A percentile compares a stretch with the other conserved stretches of the same genome.
phyloP scores from a whole-genome alignment of 345 rosid species.

The Excoecaria cochinchinensis region DNA sequence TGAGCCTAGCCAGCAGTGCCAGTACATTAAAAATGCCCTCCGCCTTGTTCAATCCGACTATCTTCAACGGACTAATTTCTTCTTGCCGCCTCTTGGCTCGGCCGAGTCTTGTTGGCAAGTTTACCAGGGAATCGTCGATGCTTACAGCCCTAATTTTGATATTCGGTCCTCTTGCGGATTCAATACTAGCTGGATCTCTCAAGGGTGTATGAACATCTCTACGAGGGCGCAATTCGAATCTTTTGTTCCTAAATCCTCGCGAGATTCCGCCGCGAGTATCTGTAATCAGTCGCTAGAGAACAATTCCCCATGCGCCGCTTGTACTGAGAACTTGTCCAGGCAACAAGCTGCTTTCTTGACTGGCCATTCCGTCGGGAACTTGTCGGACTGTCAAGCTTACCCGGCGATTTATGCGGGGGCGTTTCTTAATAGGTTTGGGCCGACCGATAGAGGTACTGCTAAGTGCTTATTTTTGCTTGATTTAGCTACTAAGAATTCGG shows the following conservation, averaged over 20 bases:
- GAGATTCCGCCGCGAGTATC: slow-evolving; percentile 27
- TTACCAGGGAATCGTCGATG: slow-evolving; percentile 43
- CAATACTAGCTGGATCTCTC: slow-evolving; percentile 67
- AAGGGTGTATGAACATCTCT: slow-evolving; percentile 75
- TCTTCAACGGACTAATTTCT: slow-evolving; percentile 50
- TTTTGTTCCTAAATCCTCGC: slow-evolving; percentile 32
- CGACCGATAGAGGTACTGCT: slow-evolving; percentile 59
- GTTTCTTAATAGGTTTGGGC: slow-evolving; percentile 54
- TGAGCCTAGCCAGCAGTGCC: slow-evolving; percentile 41
- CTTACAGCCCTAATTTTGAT: slow-evolving; percentile 39
- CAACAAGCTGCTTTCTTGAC: slow-evolving; percentile 38
- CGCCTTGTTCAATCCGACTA: slow-evolving; percentile 62
- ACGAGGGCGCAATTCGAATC: slow-evolving; percentile 57
- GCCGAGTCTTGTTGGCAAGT: slow-evolving; percentile 71
- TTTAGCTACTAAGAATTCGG: slow-evolving; percentile 19
- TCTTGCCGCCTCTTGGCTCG: slow-evolving; percentile 57
- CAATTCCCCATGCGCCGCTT: slow-evolving; percentile 74
- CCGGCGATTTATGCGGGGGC: slow-evolving; percentile 77
- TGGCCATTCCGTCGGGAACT: slow-evolving; percentile 53
- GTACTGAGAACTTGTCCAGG: slow-evolving; percentile 50
- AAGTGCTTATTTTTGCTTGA: slow-evolving; percentile 61
- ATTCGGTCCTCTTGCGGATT: slow-evolving; percentile 65
- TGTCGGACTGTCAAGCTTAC: slow-evolving; percentile 62
- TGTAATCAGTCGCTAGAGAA: slow-evolving; percentile 69
- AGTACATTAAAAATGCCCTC: slow-evolving; percentile 64